Conservation (phyloP, 805 yeast genomes). For the Metschnikowia henanensis region DNA sequence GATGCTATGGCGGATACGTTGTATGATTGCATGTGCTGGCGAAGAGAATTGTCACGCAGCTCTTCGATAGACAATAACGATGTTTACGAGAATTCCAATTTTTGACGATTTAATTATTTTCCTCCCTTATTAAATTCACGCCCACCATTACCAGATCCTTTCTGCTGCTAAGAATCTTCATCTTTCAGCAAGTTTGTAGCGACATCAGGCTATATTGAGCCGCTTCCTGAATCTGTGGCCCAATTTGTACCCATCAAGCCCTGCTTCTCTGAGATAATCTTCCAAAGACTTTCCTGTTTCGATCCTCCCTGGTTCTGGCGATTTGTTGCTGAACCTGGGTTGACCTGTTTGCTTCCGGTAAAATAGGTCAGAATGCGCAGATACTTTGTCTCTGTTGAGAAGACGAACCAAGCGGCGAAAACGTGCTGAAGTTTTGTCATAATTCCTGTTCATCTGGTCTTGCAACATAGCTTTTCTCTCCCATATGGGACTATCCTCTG, state of each 20-base stretch:
- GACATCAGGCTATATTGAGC: constrained; percentile 17
- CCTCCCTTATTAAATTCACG: too few species aligned
- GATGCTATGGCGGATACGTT: constrained; percentile 31
- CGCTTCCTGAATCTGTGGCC: constrained; percentile 29
- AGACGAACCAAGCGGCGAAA: constrained; percentile 15
- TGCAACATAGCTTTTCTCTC: constrained; percentile 18
- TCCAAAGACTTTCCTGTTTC: constrained; percentile 32
- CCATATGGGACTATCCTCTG: constrained; percentile 9
- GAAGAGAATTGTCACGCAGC: neutral
- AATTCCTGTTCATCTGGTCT: constrained; percentile 17
- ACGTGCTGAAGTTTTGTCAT: constrained; percentile 12
- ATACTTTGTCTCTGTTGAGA: constrained; percentile 23
- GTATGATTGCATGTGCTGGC: neutral
- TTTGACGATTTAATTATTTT: neutral
- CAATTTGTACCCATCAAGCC: constrained; percentile 24
- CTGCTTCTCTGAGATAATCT: constrained; percentile 31
- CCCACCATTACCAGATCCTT: too few species aligned
- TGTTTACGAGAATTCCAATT: constrained; percentile 1
- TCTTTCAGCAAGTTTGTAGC: neutral
- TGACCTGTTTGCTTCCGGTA: constrained; percentile 12
- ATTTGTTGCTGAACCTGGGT: neutral
- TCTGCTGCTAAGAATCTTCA: neutral
- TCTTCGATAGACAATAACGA: constrained; percentile 6
- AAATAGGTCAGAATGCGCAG: constrained; percentile 37
- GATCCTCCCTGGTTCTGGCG: constrained; percentile 25